phyloP scores from a whole-genome alignment of 2,329 filamentous ascomycete species.

The Beauveria australis region DNA sequence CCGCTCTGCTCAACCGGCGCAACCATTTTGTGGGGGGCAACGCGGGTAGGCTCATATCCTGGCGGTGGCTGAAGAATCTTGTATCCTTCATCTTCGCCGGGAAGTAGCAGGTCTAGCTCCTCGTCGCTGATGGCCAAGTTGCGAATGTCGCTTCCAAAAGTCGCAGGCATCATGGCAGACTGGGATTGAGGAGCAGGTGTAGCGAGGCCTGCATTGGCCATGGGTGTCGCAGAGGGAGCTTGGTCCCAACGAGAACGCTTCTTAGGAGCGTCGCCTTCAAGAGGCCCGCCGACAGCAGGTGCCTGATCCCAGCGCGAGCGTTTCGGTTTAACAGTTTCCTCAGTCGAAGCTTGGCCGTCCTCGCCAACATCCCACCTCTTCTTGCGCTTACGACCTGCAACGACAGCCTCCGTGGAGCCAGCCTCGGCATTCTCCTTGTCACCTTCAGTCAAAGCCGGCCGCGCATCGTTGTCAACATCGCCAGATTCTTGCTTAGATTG shows the following conservation, averaged over 20 bases:
- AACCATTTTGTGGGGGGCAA: slow-evolving; percentile 66
- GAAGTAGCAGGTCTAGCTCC: slow-evolving; percentile 85
- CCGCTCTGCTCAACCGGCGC: slow-evolving; percentile 70
- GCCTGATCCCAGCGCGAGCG: slow-evolving; percentile 85
- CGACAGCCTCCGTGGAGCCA: slow-evolving; percentile 55
- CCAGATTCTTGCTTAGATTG: slow-evolving; percentile 55
- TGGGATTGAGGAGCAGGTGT: slow-evolving; percentile 71
- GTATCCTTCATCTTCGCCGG: slow-evolving; percentile 82
- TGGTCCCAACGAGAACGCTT: slow-evolving; percentile 88
- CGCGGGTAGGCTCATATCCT: slow-evolving; percentile 79
- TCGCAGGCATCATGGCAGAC: slow-evolving; percentile 40
- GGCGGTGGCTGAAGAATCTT: slow-evolving; percentile 84
- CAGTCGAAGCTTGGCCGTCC: slow-evolving; percentile 39
- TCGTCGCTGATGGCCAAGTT: slow-evolving; percentile 85
- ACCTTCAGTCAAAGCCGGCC: slow-evolving; percentile 65
- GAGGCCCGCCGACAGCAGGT: slow-evolving; percentile 43
- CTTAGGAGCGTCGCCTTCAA: slow-evolving; percentile 50
- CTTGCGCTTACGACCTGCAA: slow-evolving; percentile 71
- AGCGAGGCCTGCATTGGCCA: slow-evolving; percentile 64
- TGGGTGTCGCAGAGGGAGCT: slow-evolving; percentile 71
- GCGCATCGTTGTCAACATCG: slow-evolving; percentile 52
- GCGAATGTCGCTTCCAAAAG: slow-evolving; percentile 77
- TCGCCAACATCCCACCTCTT: slow-evolving; percentile 82
- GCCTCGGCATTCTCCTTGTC: slow-evolving; percentile 68
- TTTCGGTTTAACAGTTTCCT: slow-evolving; percentile 55